Conservation (phyloP, 352 stramenopile species). For the Globisporangium splendens region DNA sequence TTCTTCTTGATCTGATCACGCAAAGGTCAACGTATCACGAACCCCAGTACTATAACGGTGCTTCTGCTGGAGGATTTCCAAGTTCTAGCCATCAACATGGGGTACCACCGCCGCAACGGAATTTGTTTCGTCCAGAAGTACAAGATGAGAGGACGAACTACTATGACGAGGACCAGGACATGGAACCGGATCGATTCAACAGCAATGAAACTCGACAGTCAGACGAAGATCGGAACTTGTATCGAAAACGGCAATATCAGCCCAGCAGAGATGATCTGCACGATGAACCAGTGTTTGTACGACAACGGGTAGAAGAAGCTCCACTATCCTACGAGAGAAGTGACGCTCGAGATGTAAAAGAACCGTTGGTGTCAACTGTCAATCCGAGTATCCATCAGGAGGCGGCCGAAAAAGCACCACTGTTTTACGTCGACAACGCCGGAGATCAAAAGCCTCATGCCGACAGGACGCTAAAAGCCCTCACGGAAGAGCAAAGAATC, state of each 20-base stretch:
- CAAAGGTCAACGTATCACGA: constrained; percentile 15
- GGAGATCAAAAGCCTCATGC: constrained; percentile 27
- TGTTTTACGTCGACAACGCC: constrained; percentile 35
- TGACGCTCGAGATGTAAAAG: not conserved
- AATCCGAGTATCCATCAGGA: not conserved
- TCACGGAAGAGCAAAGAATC: constrained; percentile 23
- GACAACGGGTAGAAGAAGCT: not conserved
- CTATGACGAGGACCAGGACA: constrained; percentile 3
- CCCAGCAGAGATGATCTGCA: constrained; percentile 7
- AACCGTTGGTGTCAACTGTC: not conserved
- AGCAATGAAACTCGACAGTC: not conserved
- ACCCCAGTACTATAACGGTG: not conserved
- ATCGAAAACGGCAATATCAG: constrained; percentile 15
- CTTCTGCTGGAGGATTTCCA: not conserved
- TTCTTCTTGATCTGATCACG: constrained; percentile 34
- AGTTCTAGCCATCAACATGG: not conserved
- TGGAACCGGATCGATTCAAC: constrained; percentile 2
- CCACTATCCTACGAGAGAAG: not conserved
- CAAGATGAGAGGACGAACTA: not conserved
- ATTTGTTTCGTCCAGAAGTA: not conserved
- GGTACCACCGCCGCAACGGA: not conserved
- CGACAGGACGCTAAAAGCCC: constrained; percentile 17
- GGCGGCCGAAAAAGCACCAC: not conserved
- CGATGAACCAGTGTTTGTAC: constrained; percentile 2
- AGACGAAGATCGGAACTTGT: constrained; percentile 4